Conservation (phyloP, 73 alveolate species). For the Paramecium octaurelia region DNA sequence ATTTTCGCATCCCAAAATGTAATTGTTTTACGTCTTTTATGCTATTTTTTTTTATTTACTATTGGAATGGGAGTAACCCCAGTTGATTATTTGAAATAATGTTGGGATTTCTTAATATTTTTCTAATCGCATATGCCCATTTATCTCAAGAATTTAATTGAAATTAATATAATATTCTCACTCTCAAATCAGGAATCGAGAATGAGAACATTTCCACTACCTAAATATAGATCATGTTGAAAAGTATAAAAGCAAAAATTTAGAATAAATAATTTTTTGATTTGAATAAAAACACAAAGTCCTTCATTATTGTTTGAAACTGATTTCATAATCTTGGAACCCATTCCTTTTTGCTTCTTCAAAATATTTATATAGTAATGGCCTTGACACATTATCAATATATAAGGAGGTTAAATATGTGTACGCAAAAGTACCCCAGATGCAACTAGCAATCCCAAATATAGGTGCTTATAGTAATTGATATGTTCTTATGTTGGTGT, state of each 20-base stretch:
- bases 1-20: neutral
- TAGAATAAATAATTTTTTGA: neutral
- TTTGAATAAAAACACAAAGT: neutral
- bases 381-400: slow-evolving; percentile 26
- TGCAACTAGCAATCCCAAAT: slow-evolving; percentile 48
- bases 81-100: neutral
- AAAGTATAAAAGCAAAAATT: too few species aligned
- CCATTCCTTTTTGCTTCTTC: slow-evolving; percentile 58
- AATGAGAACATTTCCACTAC: too few species aligned
- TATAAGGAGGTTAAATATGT: slow-evolving; percentile 9
- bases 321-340: slow-evolving; percentile 51
- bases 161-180: neutral
- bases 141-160: neutral
- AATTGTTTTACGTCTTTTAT: neutral
- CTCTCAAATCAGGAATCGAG: neutral
- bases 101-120: neutral
- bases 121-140: neutral
- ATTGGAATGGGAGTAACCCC: neutral
- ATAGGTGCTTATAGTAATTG: neutral
- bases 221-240: too few species aligned
- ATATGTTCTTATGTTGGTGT: neutral
- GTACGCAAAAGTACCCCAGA: slow-evolving; percentile 18
- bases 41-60: neutral
- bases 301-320: neutral
- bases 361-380: slow-evolving; percentile 51